phyloP scores from a whole-genome alignment of 75 land plant genomes.

The Adiantum capillusveneris region DNA sequence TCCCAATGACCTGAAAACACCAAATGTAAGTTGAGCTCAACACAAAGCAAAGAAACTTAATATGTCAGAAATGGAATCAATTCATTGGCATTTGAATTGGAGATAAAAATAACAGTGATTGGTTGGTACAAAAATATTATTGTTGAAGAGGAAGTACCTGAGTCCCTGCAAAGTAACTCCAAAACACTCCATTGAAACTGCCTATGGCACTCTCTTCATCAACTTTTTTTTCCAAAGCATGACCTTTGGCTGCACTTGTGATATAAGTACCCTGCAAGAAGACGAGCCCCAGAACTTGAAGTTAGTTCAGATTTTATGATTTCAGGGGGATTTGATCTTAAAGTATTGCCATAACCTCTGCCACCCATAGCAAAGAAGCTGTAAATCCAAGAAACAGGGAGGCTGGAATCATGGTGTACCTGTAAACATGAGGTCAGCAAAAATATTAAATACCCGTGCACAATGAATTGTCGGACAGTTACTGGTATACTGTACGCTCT shows the following conservation, averaged over 20 bases:
- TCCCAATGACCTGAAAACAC: constrained; percentile 64
- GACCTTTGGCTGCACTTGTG: constrained; percentile 67
- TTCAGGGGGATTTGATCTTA: neutral
- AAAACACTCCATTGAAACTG: constrained; percentile 86
- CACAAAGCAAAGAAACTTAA: no score
- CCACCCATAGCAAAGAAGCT: constrained; percentile 89
- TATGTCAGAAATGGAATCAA: no score
- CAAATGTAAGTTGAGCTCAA: no score
- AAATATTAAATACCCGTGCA: no score
- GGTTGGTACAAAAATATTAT: no score
- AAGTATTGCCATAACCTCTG: constrained; percentile 44
- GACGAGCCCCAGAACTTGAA: no score
- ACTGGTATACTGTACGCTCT: no score
- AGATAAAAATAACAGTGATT: no score
- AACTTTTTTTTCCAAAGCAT: constrained; percentile 51
- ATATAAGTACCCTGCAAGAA: constrained; percentile 81
- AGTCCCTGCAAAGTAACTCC: constrained; percentile 68
- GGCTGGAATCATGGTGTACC: constrained; percentile 86
- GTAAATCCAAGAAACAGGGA: constrained; percentile 82
- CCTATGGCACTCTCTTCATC: constrained; percentile 86
- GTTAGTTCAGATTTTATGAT: no score
- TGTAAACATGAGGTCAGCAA: no score
- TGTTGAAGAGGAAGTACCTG: constrained; percentile 49
- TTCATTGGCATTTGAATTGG: no score
- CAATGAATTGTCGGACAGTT: no score